phyloP scores from a whole-genome alignment of 805 yeast species.

The Nakazawaea ernobii region DNA sequence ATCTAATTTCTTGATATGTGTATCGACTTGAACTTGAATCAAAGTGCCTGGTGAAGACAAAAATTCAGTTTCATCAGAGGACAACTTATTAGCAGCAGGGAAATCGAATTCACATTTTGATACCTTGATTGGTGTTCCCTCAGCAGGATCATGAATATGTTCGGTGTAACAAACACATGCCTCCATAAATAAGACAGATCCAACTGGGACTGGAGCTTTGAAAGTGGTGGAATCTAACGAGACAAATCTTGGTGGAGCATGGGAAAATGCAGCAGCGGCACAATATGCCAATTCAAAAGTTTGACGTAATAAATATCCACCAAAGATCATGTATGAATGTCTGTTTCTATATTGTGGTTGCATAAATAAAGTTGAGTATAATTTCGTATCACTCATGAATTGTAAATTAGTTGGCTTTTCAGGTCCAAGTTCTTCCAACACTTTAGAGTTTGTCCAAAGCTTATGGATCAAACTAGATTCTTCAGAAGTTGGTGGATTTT shows the following conservation, averaged over 20 bases:
- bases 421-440: conserved; percentile 22
- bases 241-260: conserved; percentile 81
- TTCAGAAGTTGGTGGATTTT: conserved; percentile 69
- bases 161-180: conserved; percentile 86
- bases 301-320: conserved; percentile 89
- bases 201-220: conserved; percentile 94
- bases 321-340: conserved; percentile 91
- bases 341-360: conserved; percentile 96
- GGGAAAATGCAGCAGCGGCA: conserved; percentile 83
- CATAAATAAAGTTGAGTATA: conserved; percentile 79
- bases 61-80: conserved; percentile 49
- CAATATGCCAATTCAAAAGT: conserved; percentile 92
- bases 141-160: conserved; percentile 46
- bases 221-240: conserved; percentile 88
- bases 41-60: conserved; percentile 77
- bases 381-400: conserved; percentile 66
- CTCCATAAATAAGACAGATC: conserved; percentile 76
- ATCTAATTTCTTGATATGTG: conserved; percentile 66
- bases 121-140: conserved; percentile 18
- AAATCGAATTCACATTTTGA: conserved; percentile 34
- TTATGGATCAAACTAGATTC: conserved; percentile 75
- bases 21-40: conserved; percentile 85
- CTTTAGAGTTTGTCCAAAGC: conserved; percentile 56
- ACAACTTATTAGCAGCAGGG: conserved; percentile 52
- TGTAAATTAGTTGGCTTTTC: conserved; percentile 45